phyloP scores from a whole-genome alignment of 495 filamentous ascomycete species.

The Penicillium dipodomyicola region DNA sequence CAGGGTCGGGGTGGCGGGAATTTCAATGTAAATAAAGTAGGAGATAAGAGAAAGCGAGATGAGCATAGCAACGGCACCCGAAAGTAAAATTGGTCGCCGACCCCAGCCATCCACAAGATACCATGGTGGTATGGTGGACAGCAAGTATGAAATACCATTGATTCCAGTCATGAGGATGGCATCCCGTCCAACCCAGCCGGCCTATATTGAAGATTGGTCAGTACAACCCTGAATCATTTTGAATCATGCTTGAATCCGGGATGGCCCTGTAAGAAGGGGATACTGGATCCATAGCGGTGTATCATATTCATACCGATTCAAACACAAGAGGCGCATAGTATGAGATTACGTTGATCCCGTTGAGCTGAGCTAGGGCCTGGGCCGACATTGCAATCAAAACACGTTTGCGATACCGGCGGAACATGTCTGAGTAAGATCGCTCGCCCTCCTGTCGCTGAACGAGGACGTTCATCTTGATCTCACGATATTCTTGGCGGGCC shows the following conservation, averaged over 20 bases:
- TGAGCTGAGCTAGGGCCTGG: slow-evolving; percentile 90
- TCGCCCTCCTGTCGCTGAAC: slow-evolving; percentile 92
- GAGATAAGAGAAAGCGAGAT: slow-evolving; percentile 88
- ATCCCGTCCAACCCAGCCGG: slow-evolving; percentile 84
- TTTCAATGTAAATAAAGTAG: slow-evolving; percentile 90
- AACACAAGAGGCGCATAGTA: slow-evolving; percentile 98
- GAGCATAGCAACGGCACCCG: slow-evolving; percentile 87
- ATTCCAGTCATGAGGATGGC: slow-evolving; percentile 98
- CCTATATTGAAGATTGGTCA: slow-evolving; percentile 27
- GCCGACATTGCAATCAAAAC: slow-evolving; percentile 99
- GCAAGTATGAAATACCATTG: slow-evolving; percentile 87
- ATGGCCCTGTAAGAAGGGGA: too few species aligned
- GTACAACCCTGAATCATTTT: not conserved
- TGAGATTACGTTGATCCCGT: slow-evolving; percentile 99
- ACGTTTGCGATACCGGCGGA: slow-evolving; percentile 82
- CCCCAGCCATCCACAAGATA: slow-evolving; percentile 95
- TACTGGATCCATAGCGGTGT: not conserved
- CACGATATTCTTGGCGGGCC: slow-evolving; percentile 90
- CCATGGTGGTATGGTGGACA: slow-evolving; percentile 93
- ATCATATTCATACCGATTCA: slow-evolving; percentile 53
- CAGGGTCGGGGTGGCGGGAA: slow-evolving; percentile 69
- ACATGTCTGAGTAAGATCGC: slow-evolving; percentile 90
- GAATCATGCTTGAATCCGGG: too few species aligned
- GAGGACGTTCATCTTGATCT: slow-evolving; percentile 97
- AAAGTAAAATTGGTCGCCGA: slow-evolving; percentile 83